phyloP scores from a whole-genome alignment of 768 basidiomycete genomes.

The Pisolithus tinctorius region DNA sequence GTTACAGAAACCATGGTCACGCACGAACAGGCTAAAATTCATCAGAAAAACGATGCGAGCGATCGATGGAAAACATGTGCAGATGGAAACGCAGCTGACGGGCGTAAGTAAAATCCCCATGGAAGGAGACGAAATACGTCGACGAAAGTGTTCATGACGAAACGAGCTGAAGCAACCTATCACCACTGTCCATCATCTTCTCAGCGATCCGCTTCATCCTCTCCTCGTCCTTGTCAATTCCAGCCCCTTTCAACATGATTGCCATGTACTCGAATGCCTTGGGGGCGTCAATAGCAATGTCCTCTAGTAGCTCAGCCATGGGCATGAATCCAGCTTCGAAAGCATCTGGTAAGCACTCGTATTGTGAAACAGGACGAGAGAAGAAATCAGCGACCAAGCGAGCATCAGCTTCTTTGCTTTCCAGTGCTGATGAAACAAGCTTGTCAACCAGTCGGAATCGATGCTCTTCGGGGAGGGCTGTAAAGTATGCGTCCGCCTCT shows the following conservation, averaged over 20 bases:
- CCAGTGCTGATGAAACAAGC: constrained; percentile 65
- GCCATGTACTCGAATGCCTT: constrained; percentile 75
- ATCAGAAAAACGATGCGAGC: constrained; percentile 17
- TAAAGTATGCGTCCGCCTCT: too few species aligned
- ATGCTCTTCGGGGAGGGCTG: constrained; percentile 31
- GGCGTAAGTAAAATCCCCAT: constrained; percentile 8
- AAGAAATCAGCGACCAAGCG: constrained; percentile 75
- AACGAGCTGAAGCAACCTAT: constrained; percentile 54
- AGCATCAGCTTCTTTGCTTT: constrained; percentile 78
- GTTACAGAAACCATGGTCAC: constrained; percentile 20
- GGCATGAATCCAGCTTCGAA: constrained; percentile 73
- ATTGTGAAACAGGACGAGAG: constrained; percentile 47
- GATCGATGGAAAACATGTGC: not conserved
- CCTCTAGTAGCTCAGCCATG: constrained; percentile 74
- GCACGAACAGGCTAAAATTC: constrained; percentile 9
- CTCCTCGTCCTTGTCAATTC: constrained; percentile 52
- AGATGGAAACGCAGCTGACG: not conserved
- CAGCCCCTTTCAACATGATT: constrained; percentile 66
- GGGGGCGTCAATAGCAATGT: constrained; percentile 86
- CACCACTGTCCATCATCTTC: constrained; percentile 52
- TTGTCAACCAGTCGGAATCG: constrained; percentile 66
- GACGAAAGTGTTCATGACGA: constrained; percentile 28
- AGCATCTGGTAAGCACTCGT: constrained; percentile 45
- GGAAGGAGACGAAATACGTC: constrained; percentile 6
- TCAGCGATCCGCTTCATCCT: constrained; percentile 47